Evolutionary conservation across 345 rosid genomes (phyloP), one percentile per base, ranked within the genome.

Genomic region (Turnera subulata): DNA sequence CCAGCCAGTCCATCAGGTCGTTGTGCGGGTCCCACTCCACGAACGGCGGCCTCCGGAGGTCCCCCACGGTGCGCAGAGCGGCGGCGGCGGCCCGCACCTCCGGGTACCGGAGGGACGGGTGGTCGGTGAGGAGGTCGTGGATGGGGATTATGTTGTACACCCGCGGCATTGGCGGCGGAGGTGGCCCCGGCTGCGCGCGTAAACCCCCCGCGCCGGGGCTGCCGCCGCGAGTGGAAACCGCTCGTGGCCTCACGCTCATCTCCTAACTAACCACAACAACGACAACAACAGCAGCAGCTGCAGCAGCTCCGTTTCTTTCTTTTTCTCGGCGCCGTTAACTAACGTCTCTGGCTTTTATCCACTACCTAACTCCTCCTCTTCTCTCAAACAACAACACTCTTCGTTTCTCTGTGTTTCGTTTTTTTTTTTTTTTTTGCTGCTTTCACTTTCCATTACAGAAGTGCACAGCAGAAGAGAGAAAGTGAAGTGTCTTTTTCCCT

Each of bases 1-100:
- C 84, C 6, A 91, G 66, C 97, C 96, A 91, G 80, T 87, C 96
- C 74, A 91, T 59, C 58, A 87, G 59, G 84, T 91, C 97, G 84
- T 46, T 24, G 59, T 69, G 70, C 7, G 78, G 58, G 37, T 66
- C 66, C 85, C 82, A 75, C 23, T 56, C 37, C 7, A 63, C 52
- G 58, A 66, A 82, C 61, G 84, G 94, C 19, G 88, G 96, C 55
- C 55, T 70, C 58, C 78, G 76, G 29, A 91, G 89, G 74, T 84
- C 81, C 18, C 77, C 81, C 17, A 80, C 82, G 12, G 73, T 19
- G 6, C 74, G 80, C 1, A 91, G 70, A 46, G 89, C 91, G 6
- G 84, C 80, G 12, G 82, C 80, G 6, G 78, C 91, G 1, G 91
- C 91, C 8, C 96, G 72, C 13, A 91, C 89, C 68, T 88, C 91